Conservation (phyloP, 257 asterid genomes). For the Handroanthus guayacan region DNA sequence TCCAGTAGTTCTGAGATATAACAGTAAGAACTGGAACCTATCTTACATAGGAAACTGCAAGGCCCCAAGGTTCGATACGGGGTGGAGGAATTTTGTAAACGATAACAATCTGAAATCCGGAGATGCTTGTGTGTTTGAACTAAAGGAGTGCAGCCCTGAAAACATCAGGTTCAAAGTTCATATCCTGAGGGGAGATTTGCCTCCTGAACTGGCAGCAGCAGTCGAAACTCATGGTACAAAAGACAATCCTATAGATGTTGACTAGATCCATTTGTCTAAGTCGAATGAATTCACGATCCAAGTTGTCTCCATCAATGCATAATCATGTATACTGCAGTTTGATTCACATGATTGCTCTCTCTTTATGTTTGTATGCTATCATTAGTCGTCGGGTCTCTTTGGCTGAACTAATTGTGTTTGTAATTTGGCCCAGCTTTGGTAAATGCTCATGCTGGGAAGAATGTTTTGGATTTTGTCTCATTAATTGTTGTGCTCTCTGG, state of each 20-base stretch:
- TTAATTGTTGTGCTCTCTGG: too few relatives aligned
- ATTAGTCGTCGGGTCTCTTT: too few relatives aligned
- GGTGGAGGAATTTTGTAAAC: slow-evolving; percentile 38
- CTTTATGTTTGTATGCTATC: too few relatives aligned
- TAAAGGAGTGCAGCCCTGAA: slow-evolving; percentile 29
- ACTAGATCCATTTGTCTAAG: slow-evolving; percentile 8
- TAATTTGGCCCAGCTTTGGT: too few relatives aligned
- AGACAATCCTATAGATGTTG: neutral
- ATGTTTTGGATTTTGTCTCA: too few relatives aligned
- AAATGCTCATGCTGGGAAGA: too few relatives aligned
- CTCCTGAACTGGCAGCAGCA: slow-evolving; percentile 20
- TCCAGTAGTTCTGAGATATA: slow-evolving; percentile 36
- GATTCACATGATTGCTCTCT: too few relatives aligned
- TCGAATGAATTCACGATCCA: neutral
- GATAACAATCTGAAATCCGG: slow-evolving; percentile 48
- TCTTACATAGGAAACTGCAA: slow-evolving; percentile 22
- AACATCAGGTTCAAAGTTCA: slow-evolving; percentile 41
- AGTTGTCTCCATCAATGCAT: too few relatives aligned
- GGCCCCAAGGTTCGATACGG: neutral
- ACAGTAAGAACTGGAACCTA: slow-evolving; percentile 45
- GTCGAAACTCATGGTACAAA: neutral
- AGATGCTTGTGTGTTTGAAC: slow-evolving; percentile 56
- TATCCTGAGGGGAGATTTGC: slow-evolving; percentile 37
- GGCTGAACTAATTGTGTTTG: too few relatives aligned
- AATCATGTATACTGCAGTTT: too few relatives aligned